These are phyloP conservation scores for Incumbomyces lentus DNA, from an alignment of 2,329 filamentous ascomycete species.

Conservation along the genomic window DNA sequence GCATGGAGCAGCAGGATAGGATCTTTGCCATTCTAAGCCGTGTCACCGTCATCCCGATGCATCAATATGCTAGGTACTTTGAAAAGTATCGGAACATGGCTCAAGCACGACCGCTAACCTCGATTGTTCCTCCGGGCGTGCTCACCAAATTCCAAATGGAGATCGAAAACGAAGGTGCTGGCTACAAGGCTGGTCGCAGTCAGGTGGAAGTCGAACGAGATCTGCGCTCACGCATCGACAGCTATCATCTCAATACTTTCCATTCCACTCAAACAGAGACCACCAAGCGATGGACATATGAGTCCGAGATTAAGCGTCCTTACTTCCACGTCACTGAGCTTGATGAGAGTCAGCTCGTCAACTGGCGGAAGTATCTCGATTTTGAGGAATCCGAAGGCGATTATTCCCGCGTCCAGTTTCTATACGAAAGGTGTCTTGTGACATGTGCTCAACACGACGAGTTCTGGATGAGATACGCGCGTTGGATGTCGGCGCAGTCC, in stretches of 20 bases:
- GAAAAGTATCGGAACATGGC: conserved; percentile 76
- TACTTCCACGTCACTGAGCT: conserved; percentile 96
- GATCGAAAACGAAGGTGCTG: conserved; percentile 54
- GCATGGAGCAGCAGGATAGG: conserved; percentile 70
- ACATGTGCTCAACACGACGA: conserved; percentile 93
- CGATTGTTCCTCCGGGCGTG: conserved; percentile 60
- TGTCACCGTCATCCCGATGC: conserved; percentile 81
- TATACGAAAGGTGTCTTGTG: conserved; percentile 90
- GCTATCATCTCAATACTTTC: conserved; percentile 70
- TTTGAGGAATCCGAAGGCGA: conserved; percentile 84
- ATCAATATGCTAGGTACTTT: conserved; percentile 91
- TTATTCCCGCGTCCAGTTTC: conserved; percentile 61
- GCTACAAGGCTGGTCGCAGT: conserved; percentile 43
- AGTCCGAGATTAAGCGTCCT: conserved; percentile 85
- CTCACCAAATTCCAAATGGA: conserved; percentile 61
- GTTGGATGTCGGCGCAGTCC: conserved; percentile 79
- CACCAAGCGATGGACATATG: conserved; percentile 86
- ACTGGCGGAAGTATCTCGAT: conserved; percentile 94
- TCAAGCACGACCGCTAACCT: conserved; percentile 59
- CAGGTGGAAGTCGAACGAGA: conserved; percentile 77
- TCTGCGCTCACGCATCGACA: conserved; percentile 68
- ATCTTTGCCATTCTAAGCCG: conserved; percentile 76
- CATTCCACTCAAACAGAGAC: conserved; percentile 75
- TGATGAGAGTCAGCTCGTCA: conserved; percentile 70
- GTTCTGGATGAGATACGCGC: conserved; percentile 93